Conservation (phyloP, 2,329 filamentous ascomycete species). For the Ophiostoma sp. region DNA sequence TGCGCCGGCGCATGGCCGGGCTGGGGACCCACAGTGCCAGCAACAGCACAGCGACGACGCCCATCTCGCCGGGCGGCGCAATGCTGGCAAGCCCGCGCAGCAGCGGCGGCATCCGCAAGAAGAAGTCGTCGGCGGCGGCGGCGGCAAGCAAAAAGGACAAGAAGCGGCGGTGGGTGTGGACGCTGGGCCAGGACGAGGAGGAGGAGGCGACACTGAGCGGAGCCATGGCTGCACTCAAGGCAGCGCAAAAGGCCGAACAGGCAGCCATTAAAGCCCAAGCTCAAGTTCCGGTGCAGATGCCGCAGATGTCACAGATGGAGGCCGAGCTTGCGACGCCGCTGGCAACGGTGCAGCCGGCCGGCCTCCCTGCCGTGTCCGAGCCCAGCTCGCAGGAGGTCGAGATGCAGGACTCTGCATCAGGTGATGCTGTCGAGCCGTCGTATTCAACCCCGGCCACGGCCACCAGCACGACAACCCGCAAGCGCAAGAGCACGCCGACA, state of each 20-base stretch:
- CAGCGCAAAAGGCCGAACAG: conserved; percentile 27
- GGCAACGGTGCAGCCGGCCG: conserved; percentile 3
- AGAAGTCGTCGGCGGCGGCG: conserved; percentile 37
- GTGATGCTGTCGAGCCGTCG: background rate
- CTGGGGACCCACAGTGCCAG: conserved; percentile 42
- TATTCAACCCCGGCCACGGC: background rate
- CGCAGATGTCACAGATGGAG: background rate
- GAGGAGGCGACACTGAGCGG: conserved; percentile 39
- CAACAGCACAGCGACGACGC: conserved; percentile 29
- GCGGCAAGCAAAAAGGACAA: conserved; percentile 49
- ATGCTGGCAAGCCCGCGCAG: conserved; percentile 36
- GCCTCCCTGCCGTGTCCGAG: background rate
- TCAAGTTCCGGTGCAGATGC: background rate
- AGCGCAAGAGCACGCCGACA: conserved; percentile 26
- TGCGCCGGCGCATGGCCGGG: conserved; percentile 53
- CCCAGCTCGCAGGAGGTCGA: conserved; percentile 16
- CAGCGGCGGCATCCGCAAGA: conserved; percentile 47
- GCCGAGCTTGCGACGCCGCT: conserved; percentile 14
- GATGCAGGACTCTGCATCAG: conserved; percentile 15
- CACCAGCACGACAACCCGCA: conserved; percentile 8
- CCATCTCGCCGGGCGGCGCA: conserved; percentile 22
- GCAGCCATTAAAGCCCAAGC: background rate
- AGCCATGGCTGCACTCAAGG: conserved; percentile 29
- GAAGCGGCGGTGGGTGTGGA: conserved; percentile 62
- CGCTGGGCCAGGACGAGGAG: conserved; percentile 52